These are phyloP conservation scores for Pythium sp. DNA, from an alignment of 352 stramenopile genomes.

Conservation along the genomic window DNA sequence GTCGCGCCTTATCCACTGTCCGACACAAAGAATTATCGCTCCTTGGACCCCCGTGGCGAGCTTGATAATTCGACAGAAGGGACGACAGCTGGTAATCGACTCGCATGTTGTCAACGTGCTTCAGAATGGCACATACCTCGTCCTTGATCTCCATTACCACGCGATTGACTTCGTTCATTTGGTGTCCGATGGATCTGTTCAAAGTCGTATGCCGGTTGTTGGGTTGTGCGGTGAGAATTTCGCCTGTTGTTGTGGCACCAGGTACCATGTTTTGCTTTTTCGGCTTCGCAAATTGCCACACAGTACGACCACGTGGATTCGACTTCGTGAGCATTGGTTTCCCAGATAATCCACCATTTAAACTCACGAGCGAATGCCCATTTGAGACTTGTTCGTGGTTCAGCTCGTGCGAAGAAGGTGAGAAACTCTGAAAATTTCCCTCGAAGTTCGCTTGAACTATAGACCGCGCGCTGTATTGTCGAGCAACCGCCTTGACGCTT, in stretches of 20 bases:
- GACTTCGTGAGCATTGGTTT: background rate
- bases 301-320: background rate
- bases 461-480: conserved; percentile 26
- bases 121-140: conserved; percentile 60
- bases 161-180: conserved; percentile 41
- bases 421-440: background rate
- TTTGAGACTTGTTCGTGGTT: background rate
- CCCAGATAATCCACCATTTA: background rate
- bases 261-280: background rate
- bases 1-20: conserved; percentile 4
- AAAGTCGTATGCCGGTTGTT: background rate
- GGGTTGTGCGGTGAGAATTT: background rate
- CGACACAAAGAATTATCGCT: background rate
- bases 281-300: background rate
- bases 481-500: conserved; percentile 13
- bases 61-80: conserved; percentile 42
- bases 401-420: background rate
- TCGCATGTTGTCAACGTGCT: conserved; percentile 54
- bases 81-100: conserved; percentile 67
- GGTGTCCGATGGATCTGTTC: conserved; percentile 22
- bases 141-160: conserved; percentile 78
- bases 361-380: background rate
- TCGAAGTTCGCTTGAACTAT: conserved; percentile 4
- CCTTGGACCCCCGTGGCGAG: conserved; percentile 22
- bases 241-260: background rate